Percentiles rank a stretch among this genome's conserved stretches.
Evolutionary conservation across 2,329 filamentous ascomycete genomes (phyloP).

Genomic region (Pseudopithomyces chartarum): DNA sequence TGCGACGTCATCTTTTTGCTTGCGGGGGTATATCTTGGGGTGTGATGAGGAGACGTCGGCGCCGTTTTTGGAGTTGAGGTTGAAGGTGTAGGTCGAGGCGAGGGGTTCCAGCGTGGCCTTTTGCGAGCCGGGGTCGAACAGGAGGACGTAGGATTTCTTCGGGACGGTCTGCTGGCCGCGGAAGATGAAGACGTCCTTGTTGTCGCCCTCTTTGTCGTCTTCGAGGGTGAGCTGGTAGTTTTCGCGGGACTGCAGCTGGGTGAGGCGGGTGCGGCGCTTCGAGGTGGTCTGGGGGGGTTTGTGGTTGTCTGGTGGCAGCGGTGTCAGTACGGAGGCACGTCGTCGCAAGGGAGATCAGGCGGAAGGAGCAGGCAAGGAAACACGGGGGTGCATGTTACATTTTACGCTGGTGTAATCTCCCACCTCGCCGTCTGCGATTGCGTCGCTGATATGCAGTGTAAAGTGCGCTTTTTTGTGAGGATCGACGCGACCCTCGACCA

Average conservation of each 20-base stretch:
- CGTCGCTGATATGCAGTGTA: slow-evolving; percentile 42
- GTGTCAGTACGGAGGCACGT: slow-evolving; percentile 17
- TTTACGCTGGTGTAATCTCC: slow-evolving; percentile 38
- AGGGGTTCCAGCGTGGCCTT: slow-evolving; percentile 82
- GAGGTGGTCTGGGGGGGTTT: slow-evolving; percentile 46
- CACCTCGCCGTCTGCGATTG: slow-evolving; percentile 31
- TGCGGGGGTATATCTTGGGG: slow-evolving; percentile 62
- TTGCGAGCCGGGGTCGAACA: slow-evolving; percentile 76
- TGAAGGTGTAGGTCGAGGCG: slow-evolving; percentile 85
- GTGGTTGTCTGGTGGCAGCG: slow-evolving; percentile 47
- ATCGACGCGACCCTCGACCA: slow-evolving; percentile 42
- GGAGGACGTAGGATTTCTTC: slow-evolving; percentile 57
- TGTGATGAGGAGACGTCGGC: slow-evolving; percentile 69
- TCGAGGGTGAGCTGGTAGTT: slow-evolving; percentile 36
- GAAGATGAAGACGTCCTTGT: slow-evolving; percentile 46
- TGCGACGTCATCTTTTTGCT: slow-evolving; percentile 28
- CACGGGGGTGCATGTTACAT: slow-evolving; percentile 27
- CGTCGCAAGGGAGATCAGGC: slow-evolving; percentile 9
- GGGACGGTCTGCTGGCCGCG: slow-evolving; percentile 41
- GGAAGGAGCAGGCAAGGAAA: background rate
- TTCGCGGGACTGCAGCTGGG: slow-evolving; percentile 31
- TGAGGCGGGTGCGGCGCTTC: slow-evolving; percentile 32
- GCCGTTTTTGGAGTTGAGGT: slow-evolving; percentile 72
- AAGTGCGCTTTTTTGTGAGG: slow-evolving; percentile 47
- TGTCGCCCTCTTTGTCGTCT: slow-evolving; percentile 30